Conservation (phyloP, 1,284 basidiomycete genomes). For the Tremellales sp. region DNA sequence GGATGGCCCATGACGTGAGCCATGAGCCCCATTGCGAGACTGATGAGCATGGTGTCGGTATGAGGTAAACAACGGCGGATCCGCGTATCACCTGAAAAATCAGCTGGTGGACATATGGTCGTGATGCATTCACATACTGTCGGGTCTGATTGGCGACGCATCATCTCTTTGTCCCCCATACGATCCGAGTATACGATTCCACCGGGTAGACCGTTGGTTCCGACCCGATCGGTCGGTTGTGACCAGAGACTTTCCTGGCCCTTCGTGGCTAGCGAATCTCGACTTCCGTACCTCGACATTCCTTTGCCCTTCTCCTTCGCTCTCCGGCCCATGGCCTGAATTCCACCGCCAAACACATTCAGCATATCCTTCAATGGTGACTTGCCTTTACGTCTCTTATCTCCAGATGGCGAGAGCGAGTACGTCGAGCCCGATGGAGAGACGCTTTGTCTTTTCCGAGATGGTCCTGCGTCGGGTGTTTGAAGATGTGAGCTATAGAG, state of each 20-base stretch:
- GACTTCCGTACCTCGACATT: conserved; percentile 2
- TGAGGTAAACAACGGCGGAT: conserved; percentile 33
- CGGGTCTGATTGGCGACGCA: conserved; percentile 9
- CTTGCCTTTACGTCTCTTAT: conserved; percentile 21
- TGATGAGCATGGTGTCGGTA: conserved; percentile 32
- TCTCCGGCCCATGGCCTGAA: conserved; percentile 26
- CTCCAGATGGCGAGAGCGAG: conserved; percentile 21
- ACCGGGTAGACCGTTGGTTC: conserved; percentile 30
- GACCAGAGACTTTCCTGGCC: background rate
- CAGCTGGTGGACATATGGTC: background rate
- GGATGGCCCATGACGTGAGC: conserved; percentile 34
- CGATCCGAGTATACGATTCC: conserved; percentile 39
- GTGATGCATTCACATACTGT: conserved; percentile 16
- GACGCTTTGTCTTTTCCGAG: conserved; percentile 13
- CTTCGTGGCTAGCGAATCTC: conserved; percentile 3
- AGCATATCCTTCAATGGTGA: conserved; percentile 42
- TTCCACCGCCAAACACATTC: conserved; percentile 32
- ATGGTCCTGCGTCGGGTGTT: conserved; percentile 14
- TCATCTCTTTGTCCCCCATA: conserved; percentile 43
- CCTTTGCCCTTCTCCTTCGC: conserved; percentile 32
- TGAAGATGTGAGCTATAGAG: conserved; percentile 23
- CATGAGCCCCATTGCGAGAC: conserved; percentile 37
- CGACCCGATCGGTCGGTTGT: conserved; percentile 10
- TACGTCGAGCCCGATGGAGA: conserved; percentile 24
- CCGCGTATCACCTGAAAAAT: conserved; percentile 23